Evolutionary conservation across 1,139 yeast species (phyloP), one percentile per base, ranked within the genome.

Genomic region (Meyerozyma sp.): DNA sequence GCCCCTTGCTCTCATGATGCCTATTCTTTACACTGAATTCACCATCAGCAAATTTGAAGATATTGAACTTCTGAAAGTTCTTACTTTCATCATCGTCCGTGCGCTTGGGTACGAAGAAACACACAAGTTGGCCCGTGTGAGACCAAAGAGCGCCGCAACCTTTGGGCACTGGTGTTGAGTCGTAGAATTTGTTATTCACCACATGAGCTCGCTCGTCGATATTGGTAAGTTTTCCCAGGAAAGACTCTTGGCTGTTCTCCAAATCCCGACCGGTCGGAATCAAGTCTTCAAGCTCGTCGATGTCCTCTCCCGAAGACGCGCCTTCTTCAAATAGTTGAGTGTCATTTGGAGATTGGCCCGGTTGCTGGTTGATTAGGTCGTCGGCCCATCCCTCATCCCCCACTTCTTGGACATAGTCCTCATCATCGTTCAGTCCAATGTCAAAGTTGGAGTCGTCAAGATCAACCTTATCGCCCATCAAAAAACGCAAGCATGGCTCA

Each of bases 111-210:
- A 82, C 77, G 62, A 88, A 89, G 55, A 91, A 90, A 57, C 96
- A 87, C 1, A 90, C 84, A 44, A 90, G 68, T 48, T 79, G 80
- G 0, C 97, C 97, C 2, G 80, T 76, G 13, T 80, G 76, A 0
- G 94, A 75, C 96, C 97, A 90, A 0, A 80, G 70, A 0, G 95
- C 96, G 8, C 97, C 96, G 67, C 96, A 90, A 3, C 93, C 95
- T 57, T 87, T 89, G 0, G 97, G 96, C 3, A 90, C 74, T 0
- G 97, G 97, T 0, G 96, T 88, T 32, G 90, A 82, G 56, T 89
- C 96, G 54, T 82, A 78, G 13, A 64, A 54, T 7, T 61, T 46
- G 46, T 51, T 38, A 13, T 45, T 36, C 3, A 32, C 36, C 13
- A 27, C n/a, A n/a, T 32, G 20, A 13, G 20, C 13, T 8, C 13